Evolutionary conservation across 2,329 filamentous ascomycete genomes (phyloP), one percentile per base, ranked within the genome.

Genomic region (Ophiostoma pallidulum): DNA sequence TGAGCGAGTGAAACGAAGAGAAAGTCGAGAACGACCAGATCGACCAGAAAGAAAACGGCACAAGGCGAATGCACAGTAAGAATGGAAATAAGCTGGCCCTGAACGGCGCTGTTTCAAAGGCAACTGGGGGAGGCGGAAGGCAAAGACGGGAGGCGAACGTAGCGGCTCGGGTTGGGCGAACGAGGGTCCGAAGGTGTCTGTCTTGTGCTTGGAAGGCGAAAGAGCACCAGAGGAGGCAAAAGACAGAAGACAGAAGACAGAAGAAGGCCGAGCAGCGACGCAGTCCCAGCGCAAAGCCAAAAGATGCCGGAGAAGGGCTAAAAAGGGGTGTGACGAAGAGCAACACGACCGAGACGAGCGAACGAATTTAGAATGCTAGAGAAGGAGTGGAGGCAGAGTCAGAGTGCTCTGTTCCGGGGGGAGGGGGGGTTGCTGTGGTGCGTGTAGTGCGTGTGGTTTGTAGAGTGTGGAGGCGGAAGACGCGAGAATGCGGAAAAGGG

Each of bases 1-100:
- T 8, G 28, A 8, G 20, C 42, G 33, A 45, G 22, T 3, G 24
- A 37, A 22, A 19, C 4, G 14, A 24, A 5, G 19, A 38, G 18
- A 9, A 31, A 24, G n/a, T n/a, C n/a, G n/a, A n/a, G n/a, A n/a
- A n/a, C n/a, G n/a, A n/a, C n/a, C n/a, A n/a, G n/a, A n/a, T n/a
- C n/a, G 19, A 37, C 18, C n/a, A 22, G 33, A 44, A 29, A 38
- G 43, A 45, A 45, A 28, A n/a, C 28, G 37, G 44, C 28, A 46
- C 33, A 46, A 22, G 36, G 19, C 16, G 19, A 32, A 28, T n/a
- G 36, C 37, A 46, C 44, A 46, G 44, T 46, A 46, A 40, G 37
- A 46, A 46, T 46, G 44, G 44, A 5, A 20, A 19, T 33, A 46
- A 46, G 35, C 19, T n/a, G n/a, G 35, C 35, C 35, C 42, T 12